Evolutionary conservation across 176 grass and related monocot genomes (phyloP).

Genomic region (Leersia perrieri): DNA sequence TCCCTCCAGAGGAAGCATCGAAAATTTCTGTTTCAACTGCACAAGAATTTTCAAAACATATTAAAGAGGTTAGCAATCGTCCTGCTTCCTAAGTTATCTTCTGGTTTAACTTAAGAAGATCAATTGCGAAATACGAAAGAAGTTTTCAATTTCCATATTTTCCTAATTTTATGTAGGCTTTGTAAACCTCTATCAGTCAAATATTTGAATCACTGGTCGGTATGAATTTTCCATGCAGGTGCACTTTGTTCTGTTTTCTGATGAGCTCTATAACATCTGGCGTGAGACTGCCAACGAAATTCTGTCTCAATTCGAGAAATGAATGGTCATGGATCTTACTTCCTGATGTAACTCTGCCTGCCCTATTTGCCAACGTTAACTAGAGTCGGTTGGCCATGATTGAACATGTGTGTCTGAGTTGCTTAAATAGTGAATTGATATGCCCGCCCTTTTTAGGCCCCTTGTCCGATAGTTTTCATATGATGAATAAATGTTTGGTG

Average conservation of each 20-base stretch:
- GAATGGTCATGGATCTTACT: background rate
- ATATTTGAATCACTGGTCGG: background rate
- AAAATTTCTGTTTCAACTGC: slow-evolving; percentile 74
- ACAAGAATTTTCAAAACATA: slow-evolving; percentile 52
- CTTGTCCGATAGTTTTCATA: background rate
- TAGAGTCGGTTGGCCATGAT: background rate
- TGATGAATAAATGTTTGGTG: slow-evolving; percentile 17
- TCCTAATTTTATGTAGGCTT: background rate
- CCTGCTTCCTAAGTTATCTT: background rate
- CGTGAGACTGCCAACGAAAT: slow-evolving; percentile 61
- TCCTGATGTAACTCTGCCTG: background rate
- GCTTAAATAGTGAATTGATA: background rate
- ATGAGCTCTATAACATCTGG: slow-evolving; percentile 66
- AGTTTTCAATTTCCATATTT: background rate
- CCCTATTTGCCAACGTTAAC: background rate
- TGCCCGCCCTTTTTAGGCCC: background rate
- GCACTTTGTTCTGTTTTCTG: slow-evolving; percentile 87
- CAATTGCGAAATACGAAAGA: background rate
- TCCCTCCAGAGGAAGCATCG: slow-evolving; percentile 78
- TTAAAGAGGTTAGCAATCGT: slow-evolving; percentile 65
- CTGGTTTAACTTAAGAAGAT: background rate
- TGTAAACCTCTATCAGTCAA: slow-evolving; percentile 3
- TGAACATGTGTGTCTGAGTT: background rate
- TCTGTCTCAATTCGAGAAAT: slow-evolving; percentile 32
- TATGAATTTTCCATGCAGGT: slow-evolving; percentile 52